Conservation (phyloP, 176 grass and related monocot genomes). For the Eleusine coracana region DNA sequence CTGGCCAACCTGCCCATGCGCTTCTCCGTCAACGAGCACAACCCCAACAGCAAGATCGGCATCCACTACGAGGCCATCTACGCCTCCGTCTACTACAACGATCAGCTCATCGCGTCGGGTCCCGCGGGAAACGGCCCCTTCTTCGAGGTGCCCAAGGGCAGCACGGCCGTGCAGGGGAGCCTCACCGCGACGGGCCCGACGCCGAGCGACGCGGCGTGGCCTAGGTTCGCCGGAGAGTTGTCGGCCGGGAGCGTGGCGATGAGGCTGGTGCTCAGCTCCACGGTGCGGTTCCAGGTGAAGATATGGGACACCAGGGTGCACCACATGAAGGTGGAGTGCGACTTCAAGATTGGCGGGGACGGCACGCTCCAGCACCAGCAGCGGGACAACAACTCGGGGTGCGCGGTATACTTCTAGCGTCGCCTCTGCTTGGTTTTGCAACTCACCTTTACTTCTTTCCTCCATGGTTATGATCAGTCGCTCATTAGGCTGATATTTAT, state of each 20-base stretch:
- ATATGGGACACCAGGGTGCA: constrained; percentile 73
- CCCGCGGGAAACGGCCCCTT: background rate
- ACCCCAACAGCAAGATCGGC: constrained; percentile 82
- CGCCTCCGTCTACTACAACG: constrained; percentile 60
- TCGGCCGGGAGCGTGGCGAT: constrained; percentile 27
- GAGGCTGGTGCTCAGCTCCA: constrained; percentile 61
- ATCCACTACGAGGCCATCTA: constrained; percentile 50
- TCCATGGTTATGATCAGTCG: background rate
- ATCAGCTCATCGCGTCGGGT: constrained; percentile 17
- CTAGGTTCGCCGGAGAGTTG: constrained; percentile 25
- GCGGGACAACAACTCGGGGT: background rate
- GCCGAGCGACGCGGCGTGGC: constrained; percentile 36
- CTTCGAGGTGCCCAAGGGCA: constrained; percentile 5
- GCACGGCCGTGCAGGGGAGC: constrained; percentile 38
- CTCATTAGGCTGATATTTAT: background rate
- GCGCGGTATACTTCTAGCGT: background rate
- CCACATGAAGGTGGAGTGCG: constrained; percentile 63
- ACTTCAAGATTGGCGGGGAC: constrained; percentile 1
- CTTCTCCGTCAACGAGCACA: constrained; percentile 68
- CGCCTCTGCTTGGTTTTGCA: background rate
- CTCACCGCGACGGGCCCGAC: constrained; percentile 33
- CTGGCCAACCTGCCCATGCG: constrained; percentile 48
- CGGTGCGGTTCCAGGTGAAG: constrained; percentile 65
- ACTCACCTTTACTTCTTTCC: background rate
- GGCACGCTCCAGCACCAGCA: background rate